Evolutionary conservation across 1,284 basidiomycete genomes (phyloP).

Genomic region (Irpex rosettiformis): DNA sequence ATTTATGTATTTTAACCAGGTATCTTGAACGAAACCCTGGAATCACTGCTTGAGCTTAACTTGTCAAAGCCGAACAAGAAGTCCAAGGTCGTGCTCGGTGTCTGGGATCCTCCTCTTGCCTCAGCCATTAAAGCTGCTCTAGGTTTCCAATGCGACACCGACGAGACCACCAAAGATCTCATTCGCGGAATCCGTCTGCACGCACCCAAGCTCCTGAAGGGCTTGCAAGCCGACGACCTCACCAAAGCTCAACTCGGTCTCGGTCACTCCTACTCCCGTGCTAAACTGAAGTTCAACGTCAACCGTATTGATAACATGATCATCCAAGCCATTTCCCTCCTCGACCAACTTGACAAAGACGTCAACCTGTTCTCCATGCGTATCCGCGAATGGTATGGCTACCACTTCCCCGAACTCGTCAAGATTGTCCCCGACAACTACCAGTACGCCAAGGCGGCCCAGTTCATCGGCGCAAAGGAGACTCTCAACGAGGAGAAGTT

Average conservation of each 20-base stretch:
- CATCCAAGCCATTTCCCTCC: constrained; percentile 97
- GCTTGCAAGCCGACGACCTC: constrained; percentile 88
- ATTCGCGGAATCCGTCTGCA: constrained; percentile 94
- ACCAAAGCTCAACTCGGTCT: constrained; percentile 94
- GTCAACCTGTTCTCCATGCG: constrained; percentile 99
- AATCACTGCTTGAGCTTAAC: constrained; percentile 86
- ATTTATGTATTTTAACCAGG: constrained; percentile 42
- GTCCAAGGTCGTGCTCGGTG: constrained; percentile 78
- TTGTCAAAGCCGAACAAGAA: constrained; percentile 82
- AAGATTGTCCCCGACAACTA: constrained; percentile 94
- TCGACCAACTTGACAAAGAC: constrained; percentile 99
- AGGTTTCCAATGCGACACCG: constrained; percentile 81
- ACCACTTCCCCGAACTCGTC: constrained; percentile 98
- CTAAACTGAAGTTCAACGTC: constrained; percentile 99
- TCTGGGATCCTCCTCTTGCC: constrained; percentile 79
- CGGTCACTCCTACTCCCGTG: constrained; percentile 96
- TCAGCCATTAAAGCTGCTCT: constrained; percentile 80
- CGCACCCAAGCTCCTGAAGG: constrained; percentile 87
- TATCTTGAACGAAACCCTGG: constrained; percentile 85
- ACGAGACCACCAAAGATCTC: constrained; percentile 85
- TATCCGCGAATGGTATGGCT: constrained; percentile 99
- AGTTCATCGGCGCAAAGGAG: constrained; percentile 93
- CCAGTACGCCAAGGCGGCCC: constrained; percentile 86
- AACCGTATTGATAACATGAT: constrained; percentile 99
- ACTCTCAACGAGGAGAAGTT: constrained; percentile 72